These are phyloP conservation scores for Lomentospora prolificans DNA, from an alignment of 2,329 filamentous ascomycete species.

Conservation along the genomic window DNA sequence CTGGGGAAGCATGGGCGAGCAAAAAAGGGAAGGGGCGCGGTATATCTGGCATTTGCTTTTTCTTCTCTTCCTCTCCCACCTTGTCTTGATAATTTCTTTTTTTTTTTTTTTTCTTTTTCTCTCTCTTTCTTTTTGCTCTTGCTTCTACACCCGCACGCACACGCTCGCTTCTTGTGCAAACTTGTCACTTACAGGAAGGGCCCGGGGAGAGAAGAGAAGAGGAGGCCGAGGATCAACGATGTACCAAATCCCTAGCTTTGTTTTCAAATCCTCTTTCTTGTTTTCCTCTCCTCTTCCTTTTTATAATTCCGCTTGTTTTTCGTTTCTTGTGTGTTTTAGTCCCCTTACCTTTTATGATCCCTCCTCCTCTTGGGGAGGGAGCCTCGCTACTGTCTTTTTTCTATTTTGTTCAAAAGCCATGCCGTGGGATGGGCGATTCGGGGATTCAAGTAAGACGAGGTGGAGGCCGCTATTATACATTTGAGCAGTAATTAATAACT, in stretches of 20 bases:
- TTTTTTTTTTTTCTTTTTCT: conserved; percentile 6
- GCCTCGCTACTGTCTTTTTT: too few relatives aligned
- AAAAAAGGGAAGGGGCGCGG: background rate
- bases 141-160: background rate
- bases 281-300: background rate
- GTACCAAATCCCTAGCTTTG: background rate
- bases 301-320: too few relatives aligned
- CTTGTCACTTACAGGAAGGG: background rate
- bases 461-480: background rate
- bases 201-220: background rate
- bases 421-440: background rate
- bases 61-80: background rate
- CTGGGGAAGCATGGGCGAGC: background rate
- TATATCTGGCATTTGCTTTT: background rate
- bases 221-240: background rate
- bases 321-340: background rate
- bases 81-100: too few relatives aligned
- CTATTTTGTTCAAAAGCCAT: conserved; percentile 1
- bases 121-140: conserved; percentile 6
- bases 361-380: background rate
- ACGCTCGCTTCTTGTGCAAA: background rate
- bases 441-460: too few relatives aligned
- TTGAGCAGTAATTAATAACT: background rate
- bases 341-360: background rate
- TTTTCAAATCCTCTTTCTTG: conserved; percentile 6